Evolutionary conservation across 1,139 yeast species (phyloP), one percentile per base, ranked within the genome.

Genomic region (Kurtzmaniella quercitrusa): DNA sequence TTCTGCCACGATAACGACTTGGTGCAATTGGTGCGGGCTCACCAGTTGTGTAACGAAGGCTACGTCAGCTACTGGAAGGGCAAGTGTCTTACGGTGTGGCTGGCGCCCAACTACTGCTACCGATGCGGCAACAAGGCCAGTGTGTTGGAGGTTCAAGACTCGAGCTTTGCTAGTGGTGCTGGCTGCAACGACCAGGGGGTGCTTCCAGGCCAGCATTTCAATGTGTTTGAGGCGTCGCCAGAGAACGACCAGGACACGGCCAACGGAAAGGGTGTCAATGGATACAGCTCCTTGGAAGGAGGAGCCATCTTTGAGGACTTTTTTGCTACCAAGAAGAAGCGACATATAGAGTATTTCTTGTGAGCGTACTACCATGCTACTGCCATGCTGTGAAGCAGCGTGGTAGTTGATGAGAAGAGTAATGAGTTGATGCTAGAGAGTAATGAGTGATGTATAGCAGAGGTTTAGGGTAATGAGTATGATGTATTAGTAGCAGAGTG

Each of bases 61-160:
- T 93, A 85, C 57, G 96, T 93, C 48, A 83, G 89, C 45, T 83
- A 91, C 56, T 94, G 95, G 79, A 81, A 82, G 48, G 97, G 96
- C 2, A 75, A 86, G 50, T 85, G 95, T 44, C 82, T 95, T 37
- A 94, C 98, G 0, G 98, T 94, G 12, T 94, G 98, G 98, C 85
- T 95, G 1, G 98, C 98, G 0, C 99, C 98, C 0, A 93, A 93
- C 59, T 93, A 93, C 61, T 94, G 98, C 62, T 94, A 93, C 59
- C 66, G 98, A 51, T 93, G 98, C 66, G 98, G 98, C 2, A 94
- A 93, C 58, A 86, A 89, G 57, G 98, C 98, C 1, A 87, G 96
- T 33, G 91, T 94, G 7, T 70, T 94, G 52, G 97, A 94, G 60
- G 81, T 93, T 4, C 46, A 56, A 27, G 64, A 67, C 49, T 57